A percentile compares a stretch with the other conserved stretches of the same genome.
phyloP scores from a whole-genome alignment of 2,329 filamentous ascomycete genomes.

The Fusarium caatingaense region DNA sequence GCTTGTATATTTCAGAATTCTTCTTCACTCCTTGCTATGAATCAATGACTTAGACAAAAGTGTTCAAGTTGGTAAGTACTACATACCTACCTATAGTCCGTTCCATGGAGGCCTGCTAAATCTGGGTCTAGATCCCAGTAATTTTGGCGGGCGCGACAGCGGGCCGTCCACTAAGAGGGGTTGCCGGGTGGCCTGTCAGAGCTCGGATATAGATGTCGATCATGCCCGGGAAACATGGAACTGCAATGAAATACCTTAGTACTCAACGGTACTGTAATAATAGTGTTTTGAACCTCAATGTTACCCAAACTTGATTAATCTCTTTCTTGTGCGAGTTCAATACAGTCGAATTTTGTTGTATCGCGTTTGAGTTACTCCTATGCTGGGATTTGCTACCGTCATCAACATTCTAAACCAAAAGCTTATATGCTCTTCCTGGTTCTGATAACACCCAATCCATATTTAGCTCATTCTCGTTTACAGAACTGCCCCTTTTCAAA shows the following conservation, averaged over 20 bases:
- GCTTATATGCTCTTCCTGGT: not conserved
- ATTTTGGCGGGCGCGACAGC: conserved; percentile 10
- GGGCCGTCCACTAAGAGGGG: conserved; percentile 22
- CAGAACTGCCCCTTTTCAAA: not conserved
- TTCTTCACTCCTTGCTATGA: not conserved
- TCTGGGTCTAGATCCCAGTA: conserved; percentile 32
- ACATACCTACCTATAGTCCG: too few relatives aligned
- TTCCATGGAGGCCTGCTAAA: not conserved
- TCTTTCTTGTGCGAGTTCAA: not conserved
- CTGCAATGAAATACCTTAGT: not conserved
- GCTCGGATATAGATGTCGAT: conserved; percentile 1
- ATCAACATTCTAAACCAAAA: not conserved
- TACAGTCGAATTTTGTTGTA: not conserved
- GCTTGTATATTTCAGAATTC: not conserved
- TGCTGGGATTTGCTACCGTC: not conserved
- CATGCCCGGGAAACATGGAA: not conserved
- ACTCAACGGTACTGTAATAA: not conserved
- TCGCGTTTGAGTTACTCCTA: not conserved
- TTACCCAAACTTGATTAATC: not conserved
- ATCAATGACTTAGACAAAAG: not conserved
- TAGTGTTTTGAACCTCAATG: not conserved
- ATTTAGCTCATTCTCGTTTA: not conserved
- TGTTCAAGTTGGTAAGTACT: not conserved
- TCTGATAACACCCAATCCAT: not conserved
- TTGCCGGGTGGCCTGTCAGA: conserved; percentile 22